A percentile compares a stretch with the other conserved stretches of the same genome.
phyloP scores from a whole-genome alignment of 306 rosid genomes.

The Gastrolobium bilobum region DNA sequence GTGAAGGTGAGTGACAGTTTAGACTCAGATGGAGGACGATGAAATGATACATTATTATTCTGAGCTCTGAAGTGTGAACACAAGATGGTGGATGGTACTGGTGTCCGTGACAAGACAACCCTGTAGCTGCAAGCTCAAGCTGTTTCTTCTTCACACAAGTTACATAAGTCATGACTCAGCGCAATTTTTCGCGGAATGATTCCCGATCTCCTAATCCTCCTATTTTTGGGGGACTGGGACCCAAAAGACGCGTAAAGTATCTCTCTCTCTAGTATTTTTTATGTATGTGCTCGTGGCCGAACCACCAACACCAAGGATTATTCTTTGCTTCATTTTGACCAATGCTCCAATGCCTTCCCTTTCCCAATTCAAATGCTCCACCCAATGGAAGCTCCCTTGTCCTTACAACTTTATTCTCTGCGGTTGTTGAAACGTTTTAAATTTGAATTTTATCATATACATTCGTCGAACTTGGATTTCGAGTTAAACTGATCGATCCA shows the following conservation, averaged over 20 bases:
- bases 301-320: not conserved
- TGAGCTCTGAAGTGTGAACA: too few relatives aligned
- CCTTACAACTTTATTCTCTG: slow-evolving; percentile 3
- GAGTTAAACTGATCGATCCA: not conserved
- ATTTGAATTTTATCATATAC: not conserved
- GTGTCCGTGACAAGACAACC: too few relatives aligned
- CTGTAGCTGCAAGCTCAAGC: too few relatives aligned
- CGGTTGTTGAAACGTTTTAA: not conserved
- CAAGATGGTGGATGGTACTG: too few relatives aligned
- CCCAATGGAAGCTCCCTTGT: not conserved
- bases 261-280: not conserved
- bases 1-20: too few relatives aligned
- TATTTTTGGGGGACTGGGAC: slow-evolving; percentile 31
- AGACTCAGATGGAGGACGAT: too few relatives aligned
- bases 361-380: not conserved
- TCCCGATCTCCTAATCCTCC: not conserved
- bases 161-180: not conserved
- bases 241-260: slow-evolving; percentile 22
- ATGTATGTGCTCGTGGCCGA: not conserved
- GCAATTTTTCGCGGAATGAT: slow-evolving; percentile 11
- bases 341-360: too few relatives aligned
- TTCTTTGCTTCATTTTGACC: not conserved
- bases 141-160: too few relatives aligned
- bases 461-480: not conserved
- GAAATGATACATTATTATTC: too few relatives aligned